Conservation (phyloP, 805 yeast species). For the Schwanniomyces sp. region DNA sequence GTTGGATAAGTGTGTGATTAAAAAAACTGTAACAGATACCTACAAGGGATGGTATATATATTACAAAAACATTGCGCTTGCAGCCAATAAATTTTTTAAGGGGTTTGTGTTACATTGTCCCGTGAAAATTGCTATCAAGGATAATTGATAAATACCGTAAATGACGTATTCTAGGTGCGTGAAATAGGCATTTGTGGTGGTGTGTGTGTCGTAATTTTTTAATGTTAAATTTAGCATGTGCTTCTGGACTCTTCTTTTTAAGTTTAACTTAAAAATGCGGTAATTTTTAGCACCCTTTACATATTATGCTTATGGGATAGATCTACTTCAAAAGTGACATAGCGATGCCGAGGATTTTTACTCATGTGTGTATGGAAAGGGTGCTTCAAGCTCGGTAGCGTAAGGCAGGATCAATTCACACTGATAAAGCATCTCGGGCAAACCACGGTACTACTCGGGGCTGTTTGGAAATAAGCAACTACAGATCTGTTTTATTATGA, state of each 20-base stretch:
- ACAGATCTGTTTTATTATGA: too few relatives aligned
- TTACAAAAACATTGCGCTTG: not conserved
- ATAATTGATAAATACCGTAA: not conserved
- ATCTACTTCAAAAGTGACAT: too few relatives aligned
- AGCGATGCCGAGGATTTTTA: too few relatives aligned
- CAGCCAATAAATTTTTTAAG: not conserved
- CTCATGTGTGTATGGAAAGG: too few relatives aligned
- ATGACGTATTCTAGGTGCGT: not conserved
- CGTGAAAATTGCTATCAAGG: not conserved
- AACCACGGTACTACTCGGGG: too few relatives aligned
- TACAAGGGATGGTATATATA: not conserved
- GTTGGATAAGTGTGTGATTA: not conserved
- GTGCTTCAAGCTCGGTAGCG: too few relatives aligned
- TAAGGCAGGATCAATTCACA: too few relatives aligned
- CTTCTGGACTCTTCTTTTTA: not conserved
- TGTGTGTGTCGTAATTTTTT: not conserved
- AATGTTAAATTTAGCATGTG: not conserved
- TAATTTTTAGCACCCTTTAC: too few relatives aligned
- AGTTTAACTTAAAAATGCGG: too few relatives aligned
- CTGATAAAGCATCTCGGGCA: too few relatives aligned
- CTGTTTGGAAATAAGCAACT: too few relatives aligned
- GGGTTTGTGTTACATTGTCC: not conserved
- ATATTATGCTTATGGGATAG: too few relatives aligned
- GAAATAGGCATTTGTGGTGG: not conserved
- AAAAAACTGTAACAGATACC: not conserved